Evolutionary conservation across 2,329 filamentous ascomycete species (phyloP).

Genomic region (Cladorrhinum sp.): DNA sequence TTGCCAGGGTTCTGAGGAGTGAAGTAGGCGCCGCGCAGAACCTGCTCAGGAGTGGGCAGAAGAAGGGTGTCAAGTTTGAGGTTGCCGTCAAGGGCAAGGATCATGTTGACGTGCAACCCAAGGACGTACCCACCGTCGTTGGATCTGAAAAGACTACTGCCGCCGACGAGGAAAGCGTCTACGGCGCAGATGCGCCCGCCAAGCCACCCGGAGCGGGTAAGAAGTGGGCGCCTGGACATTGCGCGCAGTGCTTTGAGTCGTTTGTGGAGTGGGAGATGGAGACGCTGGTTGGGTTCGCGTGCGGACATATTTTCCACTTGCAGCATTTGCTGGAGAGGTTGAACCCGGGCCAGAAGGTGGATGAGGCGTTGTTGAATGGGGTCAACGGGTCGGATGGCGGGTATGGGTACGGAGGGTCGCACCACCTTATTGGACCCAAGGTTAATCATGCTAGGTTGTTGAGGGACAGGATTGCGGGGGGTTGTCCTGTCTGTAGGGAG

Average conservation of each 20-base stretch:
- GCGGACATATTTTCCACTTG: conserved; percentile 78
- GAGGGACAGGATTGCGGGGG: conserved; percentile 63
- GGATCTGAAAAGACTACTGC: conserved; percentile 14
- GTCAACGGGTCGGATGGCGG: not conserved
- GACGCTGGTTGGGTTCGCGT: conserved; percentile 75
- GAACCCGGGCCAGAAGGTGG: conserved; percentile 43
- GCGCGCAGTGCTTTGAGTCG: conserved; percentile 54
- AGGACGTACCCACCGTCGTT: conserved; percentile 36
- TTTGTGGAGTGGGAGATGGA: conserved; percentile 64
- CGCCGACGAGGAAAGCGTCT: not conserved
- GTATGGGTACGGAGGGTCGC: conserved; percentile 40
- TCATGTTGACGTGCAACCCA: conserved; percentile 43
- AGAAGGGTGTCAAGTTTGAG: conserved; percentile 85
- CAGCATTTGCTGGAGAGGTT: conserved; percentile 62
- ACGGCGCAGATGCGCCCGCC: not conserved
- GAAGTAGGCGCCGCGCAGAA: conserved; percentile 86
- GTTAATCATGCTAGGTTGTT: conserved; percentile 81
- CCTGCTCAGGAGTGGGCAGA: conserved; percentile 72
- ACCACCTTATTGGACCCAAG: conserved; percentile 72
- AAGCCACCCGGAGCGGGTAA: conserved; percentile 31
- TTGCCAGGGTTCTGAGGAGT: conserved; percentile 78
- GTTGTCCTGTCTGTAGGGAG: conserved; percentile 58
- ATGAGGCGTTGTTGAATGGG: conserved; percentile 40
- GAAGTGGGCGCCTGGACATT: conserved; percentile 51
- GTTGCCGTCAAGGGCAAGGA: conserved; percentile 48